Conservation (phyloP, 2,329 filamentous ascomycete species). For the Fusarium transvaalense region DNA sequence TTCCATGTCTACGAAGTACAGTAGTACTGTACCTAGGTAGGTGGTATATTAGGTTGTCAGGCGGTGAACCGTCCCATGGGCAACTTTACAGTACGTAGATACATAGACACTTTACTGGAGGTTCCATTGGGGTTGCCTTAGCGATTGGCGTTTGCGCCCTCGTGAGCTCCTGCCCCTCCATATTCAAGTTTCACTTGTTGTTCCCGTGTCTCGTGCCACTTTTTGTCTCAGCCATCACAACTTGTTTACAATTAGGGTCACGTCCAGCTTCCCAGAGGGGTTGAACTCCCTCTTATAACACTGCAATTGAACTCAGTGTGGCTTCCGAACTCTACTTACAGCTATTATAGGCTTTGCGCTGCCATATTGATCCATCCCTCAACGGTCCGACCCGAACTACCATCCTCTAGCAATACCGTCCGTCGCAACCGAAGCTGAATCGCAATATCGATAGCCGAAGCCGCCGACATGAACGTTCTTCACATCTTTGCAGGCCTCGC, state of each 20-base stretch:
- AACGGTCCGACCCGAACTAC: not conserved
- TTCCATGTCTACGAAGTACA: not conserved
- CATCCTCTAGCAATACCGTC: not conserved
- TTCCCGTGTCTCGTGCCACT: slow-evolving; percentile 32
- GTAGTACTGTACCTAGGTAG: too few relatives aligned
- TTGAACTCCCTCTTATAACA: not conserved
- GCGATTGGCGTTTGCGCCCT: slow-evolving; percentile 38
- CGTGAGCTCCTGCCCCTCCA: slow-evolving; percentile 39
- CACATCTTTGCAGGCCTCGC: slow-evolving; percentile 47
- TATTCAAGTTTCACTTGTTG: slow-evolving; percentile 17
- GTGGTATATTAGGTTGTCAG: not conserved
- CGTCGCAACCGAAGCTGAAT: slow-evolving; percentile 7
- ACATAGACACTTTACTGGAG: not conserved
- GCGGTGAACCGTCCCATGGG: slow-evolving; percentile 34
- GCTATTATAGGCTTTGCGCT: slow-evolving; percentile 9
- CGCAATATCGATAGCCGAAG: slow-evolving; percentile 5
- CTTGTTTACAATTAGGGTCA: slow-evolving; percentile 9
- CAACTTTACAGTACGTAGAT: not conserved
- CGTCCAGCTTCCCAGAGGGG: slow-evolving; percentile 3
- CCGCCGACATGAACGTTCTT: slow-evolving; percentile 40
- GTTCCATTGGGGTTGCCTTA: slow-evolving; percentile 26
- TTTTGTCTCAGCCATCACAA: slow-evolving; percentile 16
- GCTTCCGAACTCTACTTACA: slow-evolving; percentile 7
- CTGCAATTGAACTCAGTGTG: slow-evolving; percentile 2
- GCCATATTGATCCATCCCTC: slow-evolving; percentile 2